A percentile compares a stretch with the other conserved stretches of the same genome.
phyloP scores from a whole-genome alignment of 441 rosid species.

The Codiaeum variegatum region DNA sequence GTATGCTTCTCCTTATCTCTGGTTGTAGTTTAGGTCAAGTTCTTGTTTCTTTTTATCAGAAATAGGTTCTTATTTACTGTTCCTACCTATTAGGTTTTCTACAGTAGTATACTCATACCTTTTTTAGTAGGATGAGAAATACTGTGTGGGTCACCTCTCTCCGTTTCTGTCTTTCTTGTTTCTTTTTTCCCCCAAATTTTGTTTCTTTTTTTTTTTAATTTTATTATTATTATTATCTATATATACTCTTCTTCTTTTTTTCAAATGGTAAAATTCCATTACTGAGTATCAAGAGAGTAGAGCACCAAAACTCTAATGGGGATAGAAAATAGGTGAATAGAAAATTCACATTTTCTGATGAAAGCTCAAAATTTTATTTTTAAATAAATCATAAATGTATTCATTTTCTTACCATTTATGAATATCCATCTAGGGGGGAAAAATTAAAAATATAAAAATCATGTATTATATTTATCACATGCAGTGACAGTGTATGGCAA shows the following conservation, averaged over 20 bases:
- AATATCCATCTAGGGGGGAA: neutral
- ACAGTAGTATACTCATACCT: neutral
- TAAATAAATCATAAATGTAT: too few relatives aligned
- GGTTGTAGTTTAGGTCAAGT: conserved; percentile 31
- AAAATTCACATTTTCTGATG: too few relatives aligned
- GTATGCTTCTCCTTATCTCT: neutral
- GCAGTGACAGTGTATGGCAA: too few relatives aligned
- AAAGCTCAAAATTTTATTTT: too few relatives aligned
- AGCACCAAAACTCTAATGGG: too few relatives aligned
- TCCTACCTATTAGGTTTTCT: neutral
- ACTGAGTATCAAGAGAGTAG: too few relatives aligned
- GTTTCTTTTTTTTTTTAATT: too few relatives aligned
- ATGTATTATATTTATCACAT: neutral
- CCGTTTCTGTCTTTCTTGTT: neutral
- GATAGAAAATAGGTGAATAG: too few relatives aligned
- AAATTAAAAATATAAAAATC: neutral
- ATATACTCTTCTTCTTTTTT: too few relatives aligned
- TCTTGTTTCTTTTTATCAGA: neutral
- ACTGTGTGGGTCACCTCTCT: conserved; percentile 3
- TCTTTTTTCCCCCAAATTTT: too few relatives aligned
- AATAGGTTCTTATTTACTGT: conserved; percentile 1
- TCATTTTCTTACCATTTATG: neutral
- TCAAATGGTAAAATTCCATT: too few relatives aligned
- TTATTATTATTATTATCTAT: too few relatives aligned
- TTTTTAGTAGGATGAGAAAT: neutral